Evolutionary conservation across 2,329 filamentous ascomycete species (phyloP), one percentile per base, ranked within the genome.

Genomic region (Neofusicoccum umdonicola): DNA sequence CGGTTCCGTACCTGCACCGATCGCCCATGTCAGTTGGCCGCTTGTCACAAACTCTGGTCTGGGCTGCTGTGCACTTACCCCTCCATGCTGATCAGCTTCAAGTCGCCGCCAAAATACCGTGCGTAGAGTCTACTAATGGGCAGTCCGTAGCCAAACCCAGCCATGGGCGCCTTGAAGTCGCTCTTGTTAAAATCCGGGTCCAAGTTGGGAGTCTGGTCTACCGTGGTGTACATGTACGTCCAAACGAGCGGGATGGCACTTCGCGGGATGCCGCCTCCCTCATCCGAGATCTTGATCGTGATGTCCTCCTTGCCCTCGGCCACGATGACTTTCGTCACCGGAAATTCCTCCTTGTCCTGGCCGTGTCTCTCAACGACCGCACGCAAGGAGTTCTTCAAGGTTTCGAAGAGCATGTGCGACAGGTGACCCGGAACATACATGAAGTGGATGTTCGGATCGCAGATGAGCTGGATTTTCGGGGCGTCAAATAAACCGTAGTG

Each of bases 151-250:
- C 95, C 95, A 74, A 98, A 99, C 2, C 95, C 95, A 67, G 95
- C 95, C 95, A 99, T 98, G 1, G 95, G 95, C 12, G 95, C 95
- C 79, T 99, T 98, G 84, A 99, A 99, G 78, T 99, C 95, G 80
- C 90, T 97, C 82, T 98, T 96, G 79, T 99, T 94, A 77, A 98
- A 99, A 76, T 98, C 94, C 0, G 95, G 95, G 74, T 99, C 95
- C 67, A 99, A 82, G 74, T 89, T 96, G 13, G 95, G 95, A 22
- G 95, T 98, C 71, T 93, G 88, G 77, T 98, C 95, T 68, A 99
- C 95, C 2, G 95, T 99, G 41, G 95, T 99, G 78, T 99, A 99
- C 95, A 98, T 99, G 78, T 99, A 99, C 12, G 95, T 99, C 95
- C 95, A 99, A n/a, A 98, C 95, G 13, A 99, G 85, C 4, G 95